Percentiles rank a stretch among this genome's conserved stretches.
Evolutionary conservation across 805 yeast species (phyloP).

Genomic region (Kuraishia molischiana): DNA sequence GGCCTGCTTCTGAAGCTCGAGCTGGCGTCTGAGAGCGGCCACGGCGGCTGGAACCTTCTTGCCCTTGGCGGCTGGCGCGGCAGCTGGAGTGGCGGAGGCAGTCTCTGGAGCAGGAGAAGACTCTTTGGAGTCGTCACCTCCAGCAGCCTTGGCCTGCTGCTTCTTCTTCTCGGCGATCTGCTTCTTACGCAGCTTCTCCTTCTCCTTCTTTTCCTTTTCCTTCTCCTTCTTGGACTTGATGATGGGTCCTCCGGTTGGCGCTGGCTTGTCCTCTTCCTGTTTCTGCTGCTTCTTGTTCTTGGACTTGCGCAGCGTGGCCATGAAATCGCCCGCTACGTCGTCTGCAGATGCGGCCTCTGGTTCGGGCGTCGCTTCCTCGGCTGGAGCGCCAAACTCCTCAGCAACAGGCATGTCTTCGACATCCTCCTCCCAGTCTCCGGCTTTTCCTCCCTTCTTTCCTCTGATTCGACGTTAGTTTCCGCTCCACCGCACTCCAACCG

Average conservation of each 20-base stretch:
- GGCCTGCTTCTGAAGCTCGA: slow-evolving; percentile 77
- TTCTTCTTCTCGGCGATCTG: slow-evolving; percentile 32
- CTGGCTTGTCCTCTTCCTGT: slow-evolving; percentile 42
- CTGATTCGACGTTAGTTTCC: slow-evolving; percentile 16
- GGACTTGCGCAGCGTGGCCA: slow-evolving; percentile 73
- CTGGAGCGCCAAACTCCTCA: slow-evolving; percentile 39
- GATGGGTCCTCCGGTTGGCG: slow-evolving; percentile 48
- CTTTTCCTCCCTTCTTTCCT: slow-evolving; percentile 55
- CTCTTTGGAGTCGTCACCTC: slow-evolving; percentile 20
- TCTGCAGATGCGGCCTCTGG: slow-evolving; percentile 25
- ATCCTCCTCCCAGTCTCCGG: slow-evolving; percentile 75
- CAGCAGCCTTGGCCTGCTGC: slow-evolving; percentile 28
- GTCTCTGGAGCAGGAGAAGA: slow-evolving; percentile 8
- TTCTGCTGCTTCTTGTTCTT: slow-evolving; percentile 69
- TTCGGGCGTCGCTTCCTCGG: slow-evolving; percentile 12
- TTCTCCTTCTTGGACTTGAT: slow-evolving; percentile 88
- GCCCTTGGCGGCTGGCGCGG: slow-evolving; percentile 40
- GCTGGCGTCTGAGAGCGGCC: slow-evolving; percentile 83
- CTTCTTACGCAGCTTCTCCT: slow-evolving; percentile 65
- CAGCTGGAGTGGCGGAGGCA: slow-evolving; percentile 24
- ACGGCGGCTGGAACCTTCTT: slow-evolving; percentile 75
- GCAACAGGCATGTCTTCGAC: slow-evolving; percentile 41
- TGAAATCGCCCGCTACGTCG: slow-evolving; percentile 55
- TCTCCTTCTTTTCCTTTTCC: slow-evolving; percentile 92
- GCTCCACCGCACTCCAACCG: not conserved